Conservation (phyloP, 2,329 filamentous ascomycete species). For the Botryotinia globosa region DNA sequence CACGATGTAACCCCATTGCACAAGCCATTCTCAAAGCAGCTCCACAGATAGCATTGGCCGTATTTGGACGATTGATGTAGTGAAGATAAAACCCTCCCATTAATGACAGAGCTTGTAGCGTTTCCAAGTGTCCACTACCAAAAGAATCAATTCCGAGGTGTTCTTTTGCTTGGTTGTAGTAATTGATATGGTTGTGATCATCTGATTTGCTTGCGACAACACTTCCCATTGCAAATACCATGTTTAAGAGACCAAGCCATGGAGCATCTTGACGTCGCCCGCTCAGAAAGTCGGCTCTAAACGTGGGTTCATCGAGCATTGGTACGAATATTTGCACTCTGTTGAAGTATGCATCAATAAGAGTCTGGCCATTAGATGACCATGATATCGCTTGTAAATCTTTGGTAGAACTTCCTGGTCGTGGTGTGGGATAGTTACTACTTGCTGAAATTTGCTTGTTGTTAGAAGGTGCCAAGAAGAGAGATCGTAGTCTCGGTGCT, state of each 20-base stretch:
- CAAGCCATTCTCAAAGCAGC: constrained; percentile 73
- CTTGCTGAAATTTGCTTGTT: constrained; percentile 28
- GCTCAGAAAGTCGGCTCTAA: constrained; percentile 62
- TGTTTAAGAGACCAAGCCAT: constrained; percentile 72
- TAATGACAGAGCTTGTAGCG: constrained; percentile 66
- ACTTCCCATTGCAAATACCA: constrained; percentile 73
- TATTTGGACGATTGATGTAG: constrained; percentile 73
- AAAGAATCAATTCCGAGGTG: constrained; percentile 65
- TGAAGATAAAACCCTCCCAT: constrained; percentile 76
- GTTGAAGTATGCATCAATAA: constrained; percentile 75
- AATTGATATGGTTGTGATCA: constrained; percentile 66
- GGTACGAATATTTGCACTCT: constrained; percentile 70
- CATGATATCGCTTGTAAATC: constrained; percentile 46
- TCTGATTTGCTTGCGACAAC: constrained; percentile 60
- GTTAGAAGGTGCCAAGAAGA: constrained; percentile 43
- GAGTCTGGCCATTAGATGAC: constrained; percentile 63
- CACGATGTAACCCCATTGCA: constrained; percentile 68
- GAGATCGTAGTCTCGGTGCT: constrained; percentile 49
- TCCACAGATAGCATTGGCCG: constrained; percentile 70
- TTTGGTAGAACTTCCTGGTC: constrained; percentile 40
- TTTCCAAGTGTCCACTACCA: constrained; percentile 69
- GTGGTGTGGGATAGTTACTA: constrained; percentile 34
- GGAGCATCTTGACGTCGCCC: constrained; percentile 62
- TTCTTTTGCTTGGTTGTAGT: constrained; percentile 66
- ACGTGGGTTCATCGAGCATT: constrained; percentile 69